Conservation (phyloP, 441 rosid genomes). For the Brassica hybrid region DNA sequence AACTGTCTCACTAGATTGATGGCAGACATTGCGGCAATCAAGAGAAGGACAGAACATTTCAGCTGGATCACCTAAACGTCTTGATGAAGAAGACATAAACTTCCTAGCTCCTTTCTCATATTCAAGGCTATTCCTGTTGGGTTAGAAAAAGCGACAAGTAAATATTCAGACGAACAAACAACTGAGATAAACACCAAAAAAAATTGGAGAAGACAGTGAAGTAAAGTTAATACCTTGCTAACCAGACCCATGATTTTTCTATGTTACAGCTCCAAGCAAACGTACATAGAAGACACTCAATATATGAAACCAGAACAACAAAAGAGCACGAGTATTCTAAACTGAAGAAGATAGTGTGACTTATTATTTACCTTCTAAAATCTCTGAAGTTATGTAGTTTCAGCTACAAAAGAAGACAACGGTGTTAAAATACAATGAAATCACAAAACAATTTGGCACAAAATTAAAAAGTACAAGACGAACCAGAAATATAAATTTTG, state of each 20-base stretch:
- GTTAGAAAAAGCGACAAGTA: neutral
- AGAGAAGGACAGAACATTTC: neutral
- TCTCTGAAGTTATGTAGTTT: neutral
- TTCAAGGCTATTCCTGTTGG: neutral
- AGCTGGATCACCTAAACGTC: neutral
- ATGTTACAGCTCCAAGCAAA: neutral
- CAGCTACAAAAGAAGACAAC: neutral
- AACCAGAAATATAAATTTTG: no score
- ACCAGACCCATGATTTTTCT: neutral
- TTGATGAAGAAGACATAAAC: neutral
- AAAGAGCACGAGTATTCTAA: neutral
- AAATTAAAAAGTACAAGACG: neutral
- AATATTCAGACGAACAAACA: neutral
- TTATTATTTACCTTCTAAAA: neutral
- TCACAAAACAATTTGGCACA: neutral
- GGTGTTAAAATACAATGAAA: neutral
- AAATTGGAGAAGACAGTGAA: neutral
- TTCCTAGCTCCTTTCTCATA: neutral
- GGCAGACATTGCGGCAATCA: neutral
- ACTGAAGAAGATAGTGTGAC: neutral
- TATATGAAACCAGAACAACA: neutral
- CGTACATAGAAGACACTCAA: neutral
- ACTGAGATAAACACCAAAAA: neutral
- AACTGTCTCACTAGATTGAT: neutral
- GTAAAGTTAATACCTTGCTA: slow-evolving; percentile 11